These are phyloP conservation scores for Myriosclerotinia scirpicola DNA, from an alignment of 2,329 filamentous ascomycete species.

Conservation along the genomic window DNA sequence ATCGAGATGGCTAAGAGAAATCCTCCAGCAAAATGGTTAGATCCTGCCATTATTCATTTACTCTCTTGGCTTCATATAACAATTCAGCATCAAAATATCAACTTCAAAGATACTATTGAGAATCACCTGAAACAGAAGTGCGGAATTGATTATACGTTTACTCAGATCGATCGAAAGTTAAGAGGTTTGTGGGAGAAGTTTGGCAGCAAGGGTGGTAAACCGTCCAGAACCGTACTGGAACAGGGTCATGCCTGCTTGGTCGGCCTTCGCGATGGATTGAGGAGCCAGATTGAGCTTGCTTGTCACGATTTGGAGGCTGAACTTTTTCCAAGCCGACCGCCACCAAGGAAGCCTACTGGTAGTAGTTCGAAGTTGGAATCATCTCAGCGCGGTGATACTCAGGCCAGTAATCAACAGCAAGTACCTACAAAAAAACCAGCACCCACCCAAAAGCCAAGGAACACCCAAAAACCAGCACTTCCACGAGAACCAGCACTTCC, in stretches of 20 bases:
- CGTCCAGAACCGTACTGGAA: neutral
- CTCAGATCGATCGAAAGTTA: neutral
- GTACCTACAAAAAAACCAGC: no score
- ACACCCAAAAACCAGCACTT: no score
- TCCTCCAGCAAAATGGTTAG: neutral
- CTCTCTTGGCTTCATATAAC: constrained; percentile 10
- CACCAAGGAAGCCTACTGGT: neutral
- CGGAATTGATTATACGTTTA: neutral
- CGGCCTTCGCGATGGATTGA: neutral
- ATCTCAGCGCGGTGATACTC: no score
- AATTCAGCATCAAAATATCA: neutral
- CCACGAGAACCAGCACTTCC: neutral
- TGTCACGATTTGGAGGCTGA: neutral
- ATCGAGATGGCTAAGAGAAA: neutral
- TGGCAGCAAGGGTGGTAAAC: neutral
- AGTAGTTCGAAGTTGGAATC: neutral
- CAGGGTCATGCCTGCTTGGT: neutral
- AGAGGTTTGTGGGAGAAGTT: neutral
- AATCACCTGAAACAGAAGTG: constrained; percentile 1
- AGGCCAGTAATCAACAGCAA: neutral
- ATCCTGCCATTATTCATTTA: neutral
- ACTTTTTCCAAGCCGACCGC: neutral
- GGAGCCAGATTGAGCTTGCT: neutral
- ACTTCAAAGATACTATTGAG: constrained; percentile 4
- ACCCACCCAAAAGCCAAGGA: no score